A percentile compares a stretch with the other conserved stretches of the same genome.
phyloP scores from a whole-genome alignment of 108 stramenopile genomes.

The Cyclotella baltica region DNA sequence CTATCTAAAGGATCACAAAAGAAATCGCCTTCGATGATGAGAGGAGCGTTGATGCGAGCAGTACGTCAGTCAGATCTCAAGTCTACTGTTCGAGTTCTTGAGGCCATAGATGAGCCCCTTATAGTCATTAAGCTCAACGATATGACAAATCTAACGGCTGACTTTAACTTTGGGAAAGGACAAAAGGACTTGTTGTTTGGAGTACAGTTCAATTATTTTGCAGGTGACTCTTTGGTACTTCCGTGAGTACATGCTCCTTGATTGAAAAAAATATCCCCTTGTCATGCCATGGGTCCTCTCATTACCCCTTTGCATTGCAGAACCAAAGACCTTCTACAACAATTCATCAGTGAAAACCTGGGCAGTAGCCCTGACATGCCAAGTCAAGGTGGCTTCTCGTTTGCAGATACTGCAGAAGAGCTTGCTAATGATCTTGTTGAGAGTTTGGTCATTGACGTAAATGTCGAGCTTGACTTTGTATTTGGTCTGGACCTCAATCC shows the following conservation, averaged over 20 bases:
- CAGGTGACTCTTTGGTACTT: not conserved
- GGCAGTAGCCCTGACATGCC: constrained; percentile 3
- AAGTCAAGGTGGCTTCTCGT: constrained; percentile 20
- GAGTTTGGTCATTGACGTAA: constrained; percentile 33
- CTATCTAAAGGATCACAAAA: not conserved
- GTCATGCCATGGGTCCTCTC: not conserved
- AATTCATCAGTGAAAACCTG: not conserved
- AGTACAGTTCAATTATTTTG: constrained; percentile 21
- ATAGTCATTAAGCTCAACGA: constrained; percentile 7
- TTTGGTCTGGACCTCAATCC: constrained; percentile 31
- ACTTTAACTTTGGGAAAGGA: constrained; percentile 43
- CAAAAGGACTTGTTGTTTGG: constrained; percentile 29
- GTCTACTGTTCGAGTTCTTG: not conserved
- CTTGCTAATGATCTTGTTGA: constrained; percentile 20
- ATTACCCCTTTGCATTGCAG: not conserved
- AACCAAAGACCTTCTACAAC: not conserved
- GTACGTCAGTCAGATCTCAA: not conserved
- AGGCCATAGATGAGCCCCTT: constrained; percentile 13
- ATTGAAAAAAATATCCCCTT: not conserved
- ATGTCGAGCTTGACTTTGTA: constrained; percentile 8
- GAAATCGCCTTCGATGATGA: not conserved
- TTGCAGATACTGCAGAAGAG: not conserved
- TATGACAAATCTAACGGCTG: constrained; percentile 9
- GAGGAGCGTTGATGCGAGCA: not conserved
- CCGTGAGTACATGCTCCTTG: not conserved